Base-by-base conservation (phyloP, 2,329 filamentous ascomycete species). In the Ophiosphaerella narmari region DNA sequence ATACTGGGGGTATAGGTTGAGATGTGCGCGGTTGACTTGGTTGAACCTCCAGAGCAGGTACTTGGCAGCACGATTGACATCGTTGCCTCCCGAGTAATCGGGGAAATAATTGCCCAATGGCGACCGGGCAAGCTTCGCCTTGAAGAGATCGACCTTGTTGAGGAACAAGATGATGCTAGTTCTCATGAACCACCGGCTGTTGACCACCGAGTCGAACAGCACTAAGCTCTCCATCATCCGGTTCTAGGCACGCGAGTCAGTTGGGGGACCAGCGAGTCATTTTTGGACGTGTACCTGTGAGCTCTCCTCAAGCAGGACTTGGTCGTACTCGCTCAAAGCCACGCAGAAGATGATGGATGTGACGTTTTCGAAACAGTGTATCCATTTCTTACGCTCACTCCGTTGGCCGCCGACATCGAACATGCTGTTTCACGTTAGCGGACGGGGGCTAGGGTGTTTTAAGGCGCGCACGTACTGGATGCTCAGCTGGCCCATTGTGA, bases 291-390 rank as follows among this genome's bases (percentile, higher is more conserved):
- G 62, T 83, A 94, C 92, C 82, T 97, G 94, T 70, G 93, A 97
- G 76, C 90, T 96, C 76, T 97, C 94, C 76, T 99, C 94, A 35
- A 99, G 80, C 46, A 99, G 80, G 5, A 97, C 93, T 77, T 99
- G 94, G 70, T 99, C 94, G 73, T 99, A 99, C 76, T 99, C 94
- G 78, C 92, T 97, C 63, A 99, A 78, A 13, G 94, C 94, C 55
- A 99, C 94, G 70, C 94, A 99, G 77, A 99, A 99, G 63, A 99
- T 99, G 74, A 99, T 99, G 4, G 94, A 97, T 37, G 94, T 99
- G 66, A 99, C 94, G 66, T 97, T 97, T 75, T 99, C 94, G 74
- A 99, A 99, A 78, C 94, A 99, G 77, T 99, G 94, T 71, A 99
- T 99, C 94, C 94, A 99, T 79, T 99, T 99, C 81, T 99, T 99